These are phyloP conservation scores for Alternaria sp. DNA, from an alignment of 2,329 filamentous ascomycete genomes.

Conservation along the genomic window DNA sequence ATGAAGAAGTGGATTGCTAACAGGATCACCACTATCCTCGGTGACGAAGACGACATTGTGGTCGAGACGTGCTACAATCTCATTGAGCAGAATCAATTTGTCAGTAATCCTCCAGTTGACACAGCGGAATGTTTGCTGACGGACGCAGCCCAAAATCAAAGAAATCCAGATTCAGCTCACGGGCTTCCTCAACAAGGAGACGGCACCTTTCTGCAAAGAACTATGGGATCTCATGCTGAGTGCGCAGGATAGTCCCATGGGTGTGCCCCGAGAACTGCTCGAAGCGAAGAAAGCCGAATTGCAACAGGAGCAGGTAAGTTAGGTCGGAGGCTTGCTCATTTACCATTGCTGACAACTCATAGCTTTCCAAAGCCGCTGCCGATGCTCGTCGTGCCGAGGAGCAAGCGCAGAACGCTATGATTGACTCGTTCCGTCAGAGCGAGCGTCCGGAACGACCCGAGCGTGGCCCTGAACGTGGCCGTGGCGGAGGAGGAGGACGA, in stretches of 20 bases:
- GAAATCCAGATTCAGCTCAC: constrained; percentile 91
- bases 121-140: constrained; percentile 15
- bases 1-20: constrained; percentile 99
- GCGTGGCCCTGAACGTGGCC: constrained; percentile 52
- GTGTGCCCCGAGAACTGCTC: constrained; percentile 90
- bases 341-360: constrained; percentile 53
- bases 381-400: constrained; percentile 74
- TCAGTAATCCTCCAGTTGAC: constrained; percentile 56
- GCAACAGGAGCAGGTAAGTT: constrained; percentile 85
- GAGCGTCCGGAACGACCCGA: constrained; percentile 58
- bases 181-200: constrained; percentile 94
- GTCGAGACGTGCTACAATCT: constrained; percentile 80
- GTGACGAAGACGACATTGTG: constrained; percentile 94
- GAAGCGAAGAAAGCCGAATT: constrained; percentile 97
- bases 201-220: constrained; percentile 86
- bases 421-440: constrained; percentile 70
- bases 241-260: constrained; percentile 84
- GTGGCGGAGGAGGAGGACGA: constrained; percentile 55
- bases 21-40: constrained; percentile 84
- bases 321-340: background rate
- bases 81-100: constrained; percentile 75
- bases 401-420: constrained; percentile 66
- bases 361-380: constrained; percentile 82
- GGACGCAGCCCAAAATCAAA: constrained; percentile 86
- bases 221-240: constrained; percentile 91